phyloP scores from a whole-genome alignment of 2,329 filamentous ascomycete genomes.

The Hypomyces perniciosus region DNA sequence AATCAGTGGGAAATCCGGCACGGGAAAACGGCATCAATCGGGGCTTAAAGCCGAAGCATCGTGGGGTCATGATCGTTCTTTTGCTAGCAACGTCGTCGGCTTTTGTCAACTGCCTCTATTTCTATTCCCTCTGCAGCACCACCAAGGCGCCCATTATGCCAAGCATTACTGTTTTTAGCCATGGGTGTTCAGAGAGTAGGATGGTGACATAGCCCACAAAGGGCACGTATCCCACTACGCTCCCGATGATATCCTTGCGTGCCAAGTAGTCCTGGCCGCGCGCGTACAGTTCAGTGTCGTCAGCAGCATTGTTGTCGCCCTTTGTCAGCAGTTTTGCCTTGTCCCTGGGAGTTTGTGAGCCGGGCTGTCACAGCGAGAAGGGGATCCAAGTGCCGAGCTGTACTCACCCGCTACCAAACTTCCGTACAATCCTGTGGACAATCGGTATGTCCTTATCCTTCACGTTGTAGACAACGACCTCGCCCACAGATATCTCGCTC shows the following conservation, averaged over 20 bases:
- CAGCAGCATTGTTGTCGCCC: conserved; percentile 91
- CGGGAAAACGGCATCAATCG: too few species aligned
- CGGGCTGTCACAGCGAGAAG: background rate
- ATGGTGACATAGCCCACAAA: conserved; percentile 98
- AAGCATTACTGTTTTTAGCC: conserved; percentile 92
- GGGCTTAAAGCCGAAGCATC: too few species aligned
- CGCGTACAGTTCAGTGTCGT: conserved; percentile 86
- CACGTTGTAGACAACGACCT: conserved; percentile 68
- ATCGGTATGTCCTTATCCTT: conserved; percentile 95
- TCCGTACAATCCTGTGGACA: conserved; percentile 84
- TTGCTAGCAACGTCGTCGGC: too few species aligned
- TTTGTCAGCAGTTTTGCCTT: conserved; percentile 81
- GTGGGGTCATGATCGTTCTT: too few species aligned
- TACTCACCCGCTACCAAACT: conserved; percentile 54
- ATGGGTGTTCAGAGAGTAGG: conserved; percentile 88
- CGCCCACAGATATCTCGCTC: conserved; percentile 50
- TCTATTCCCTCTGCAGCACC: conserved; percentile 80
- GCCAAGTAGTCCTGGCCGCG: conserved; percentile 79
- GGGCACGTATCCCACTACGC: conserved; percentile 84
- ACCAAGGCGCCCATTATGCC: conserved; percentile 94
- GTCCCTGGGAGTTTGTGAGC: conserved; percentile 31
- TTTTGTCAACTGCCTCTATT: background rate
- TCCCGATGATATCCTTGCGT: conserved; percentile 86
- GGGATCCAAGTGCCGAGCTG: background rate
- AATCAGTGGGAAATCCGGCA: too few species aligned